A percentile compares a stretch with the other conserved stretches of the same genome.
Evolutionary conservation across 768 basidiomycete species (phyloP).

Genomic region (Saitozyma sp.): DNA sequence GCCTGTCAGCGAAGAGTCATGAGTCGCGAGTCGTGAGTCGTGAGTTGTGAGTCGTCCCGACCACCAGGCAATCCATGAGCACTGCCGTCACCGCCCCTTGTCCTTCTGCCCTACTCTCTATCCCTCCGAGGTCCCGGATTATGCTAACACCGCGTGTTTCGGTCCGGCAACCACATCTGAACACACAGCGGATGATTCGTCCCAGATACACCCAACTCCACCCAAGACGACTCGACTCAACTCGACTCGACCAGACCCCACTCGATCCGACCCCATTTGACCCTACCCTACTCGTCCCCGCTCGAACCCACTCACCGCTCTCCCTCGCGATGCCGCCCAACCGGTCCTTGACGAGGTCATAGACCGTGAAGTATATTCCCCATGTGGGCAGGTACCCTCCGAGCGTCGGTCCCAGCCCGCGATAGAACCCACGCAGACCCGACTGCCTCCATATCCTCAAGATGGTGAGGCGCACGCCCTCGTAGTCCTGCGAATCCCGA

Average conservation of each 20-base stretch:
- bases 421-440: conserved; percentile 86
- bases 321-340: conserved; percentile 70
- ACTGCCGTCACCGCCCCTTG: conserved; percentile 56
- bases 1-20: conserved; percentile 51
- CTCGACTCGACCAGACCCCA: too few relatives aligned
- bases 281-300: too few relatives aligned
- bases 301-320: conserved; percentile 26
- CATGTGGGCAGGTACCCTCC: conserved; percentile 96
- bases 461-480: conserved; percentile 69
- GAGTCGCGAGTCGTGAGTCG: too few relatives aligned
- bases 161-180: too few relatives aligned
- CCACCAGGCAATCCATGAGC: too few relatives aligned
- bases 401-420: conserved; percentile 95
- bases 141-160: too few relatives aligned
- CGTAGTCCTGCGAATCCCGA: conserved; percentile 69
- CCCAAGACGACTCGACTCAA: too few relatives aligned
- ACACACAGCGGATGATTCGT: too few relatives aligned
- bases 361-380: conserved; percentile 98
- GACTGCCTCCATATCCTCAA: conserved; percentile 63
- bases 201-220: too few relatives aligned
- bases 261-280: too few relatives aligned
- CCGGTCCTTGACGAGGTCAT: conserved; percentile 86
- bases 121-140: neutral
- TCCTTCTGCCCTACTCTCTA: neutral
- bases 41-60: too few relatives aligned